phyloP scores from a whole-genome alignment of 2,329 filamentous ascomycete species.

The Fusarium denticulatum region DNA sequence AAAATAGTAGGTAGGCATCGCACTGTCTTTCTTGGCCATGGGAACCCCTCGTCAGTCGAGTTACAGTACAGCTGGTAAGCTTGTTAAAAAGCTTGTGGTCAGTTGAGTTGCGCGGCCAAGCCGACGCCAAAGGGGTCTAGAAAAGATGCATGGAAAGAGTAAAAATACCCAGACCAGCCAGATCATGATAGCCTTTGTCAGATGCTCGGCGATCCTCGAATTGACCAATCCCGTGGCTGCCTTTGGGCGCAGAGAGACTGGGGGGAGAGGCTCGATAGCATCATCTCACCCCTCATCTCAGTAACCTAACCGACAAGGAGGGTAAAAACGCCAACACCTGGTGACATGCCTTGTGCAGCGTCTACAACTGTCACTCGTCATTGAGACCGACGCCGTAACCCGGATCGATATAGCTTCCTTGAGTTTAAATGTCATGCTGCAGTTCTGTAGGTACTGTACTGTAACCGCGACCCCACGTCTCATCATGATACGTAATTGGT shows the following conservation, averaged over 20 bases:
- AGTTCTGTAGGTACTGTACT: background rate
- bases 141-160: conserved; percentile 27
- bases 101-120: conserved; percentile 18
- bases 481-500: conserved; percentile 15
- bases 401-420: conserved; percentile 14
- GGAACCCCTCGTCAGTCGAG: conserved; percentile 12
- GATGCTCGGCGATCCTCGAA: conserved; percentile 3
- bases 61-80: conserved; percentile 13
- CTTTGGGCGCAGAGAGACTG: conserved; percentile 6
- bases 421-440: conserved; percentile 14
- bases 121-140: conserved; percentile 23
- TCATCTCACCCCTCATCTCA: conserved; percentile 14
- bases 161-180: conserved; percentile 8
- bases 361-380: conserved; percentile 25
- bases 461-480: background rate
- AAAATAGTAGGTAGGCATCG: background rate
- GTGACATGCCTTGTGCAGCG: conserved; percentile 27
- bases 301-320: conserved; percentile 12
- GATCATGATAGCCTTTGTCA: background rate
- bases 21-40: conserved; percentile 9
- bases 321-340: conserved; percentile 13
- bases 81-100: conserved; percentile 32
- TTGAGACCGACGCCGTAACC: background rate
- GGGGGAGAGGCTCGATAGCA: conserved; percentile 23
- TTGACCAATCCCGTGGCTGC: conserved; percentile 24